A percentile compares a stretch with the other conserved stretches of the same genome.
These are phyloP conservation scores for Aspergillus niger DNA, from an alignment of 2,329 filamentous ascomycete genomes.

Conservation along the genomic window DNA sequence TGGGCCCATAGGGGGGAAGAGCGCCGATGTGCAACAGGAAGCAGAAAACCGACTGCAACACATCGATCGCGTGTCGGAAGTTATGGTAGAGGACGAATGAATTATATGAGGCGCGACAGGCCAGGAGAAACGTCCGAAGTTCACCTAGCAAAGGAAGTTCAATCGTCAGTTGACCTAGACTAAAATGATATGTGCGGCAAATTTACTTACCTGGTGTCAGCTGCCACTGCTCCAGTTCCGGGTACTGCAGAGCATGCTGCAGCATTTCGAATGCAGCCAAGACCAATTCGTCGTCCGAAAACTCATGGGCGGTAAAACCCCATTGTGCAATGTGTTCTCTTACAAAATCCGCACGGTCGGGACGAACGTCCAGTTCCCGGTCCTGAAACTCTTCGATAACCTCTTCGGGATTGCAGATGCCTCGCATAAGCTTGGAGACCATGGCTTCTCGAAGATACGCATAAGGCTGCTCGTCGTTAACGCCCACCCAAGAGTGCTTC, in stretches of 20 bases:
- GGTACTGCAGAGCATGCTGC: conserved; percentile 79
- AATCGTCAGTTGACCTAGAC: background rate
- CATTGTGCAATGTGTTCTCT: conserved; percentile 72
- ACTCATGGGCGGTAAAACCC: conserved; percentile 88
- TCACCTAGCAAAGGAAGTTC: conserved; percentile 59
- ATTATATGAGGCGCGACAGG: conserved; percentile 92
- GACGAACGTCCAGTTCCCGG: conserved; percentile 66
- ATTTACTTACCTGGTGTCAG: conserved; percentile 79
- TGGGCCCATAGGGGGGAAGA: conserved; percentile 65
- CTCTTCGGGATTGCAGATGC: conserved; percentile 75
- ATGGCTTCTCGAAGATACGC: conserved; percentile 89
- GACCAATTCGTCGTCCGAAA: conserved; percentile 85
- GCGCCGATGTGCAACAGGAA: conserved; percentile 81
- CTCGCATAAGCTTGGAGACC: conserved; percentile 87
- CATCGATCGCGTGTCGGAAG: conserved; percentile 95
- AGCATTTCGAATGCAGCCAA: conserved; percentile 86
- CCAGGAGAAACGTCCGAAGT: conserved; percentile 80
- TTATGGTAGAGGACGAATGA: conserved; percentile 97
- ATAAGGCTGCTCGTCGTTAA: conserved; percentile 82
- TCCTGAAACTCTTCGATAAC: conserved; percentile 62
- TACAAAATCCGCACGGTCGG: conserved; percentile 66
- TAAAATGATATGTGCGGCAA: background rate
- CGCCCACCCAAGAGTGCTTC: conserved; percentile 89
- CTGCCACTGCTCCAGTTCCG: conserved; percentile 77
- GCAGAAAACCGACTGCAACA: conserved; percentile 88